Conservation (phyloP, 75 land plant genomes). For the Cunninghamia lanceolata region DNA sequence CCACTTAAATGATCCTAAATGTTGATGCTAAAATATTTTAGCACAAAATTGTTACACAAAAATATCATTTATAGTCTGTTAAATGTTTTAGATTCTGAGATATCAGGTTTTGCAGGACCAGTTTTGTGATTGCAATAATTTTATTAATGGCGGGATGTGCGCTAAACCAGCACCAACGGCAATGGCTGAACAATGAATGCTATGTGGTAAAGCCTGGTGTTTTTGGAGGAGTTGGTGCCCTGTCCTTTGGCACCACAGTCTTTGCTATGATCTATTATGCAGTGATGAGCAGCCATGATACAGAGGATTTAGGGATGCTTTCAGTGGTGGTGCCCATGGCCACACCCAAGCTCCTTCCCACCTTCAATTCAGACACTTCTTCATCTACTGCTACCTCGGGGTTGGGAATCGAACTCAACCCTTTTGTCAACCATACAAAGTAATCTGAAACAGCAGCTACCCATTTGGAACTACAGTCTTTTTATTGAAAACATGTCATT, state of each 20-base stretch:
- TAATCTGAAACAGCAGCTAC: background rate
- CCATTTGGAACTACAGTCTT: no score
- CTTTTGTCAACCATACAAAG: background rate
- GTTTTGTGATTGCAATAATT: conserved; percentile 35
- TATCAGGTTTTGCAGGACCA: conserved; percentile 25
- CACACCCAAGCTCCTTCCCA: background rate
- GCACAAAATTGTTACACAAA: no score
- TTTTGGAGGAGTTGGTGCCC: conserved; percentile 29
- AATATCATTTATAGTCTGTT: no score
- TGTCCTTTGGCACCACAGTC: conserved; percentile 13
- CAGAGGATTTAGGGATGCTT: background rate
- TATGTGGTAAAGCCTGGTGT: conserved; percentile 48
- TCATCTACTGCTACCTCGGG: background rate
- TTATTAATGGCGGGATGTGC: conserved; percentile 37
- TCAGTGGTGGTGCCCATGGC: background rate
- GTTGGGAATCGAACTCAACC: background rate
- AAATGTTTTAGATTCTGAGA: no score
- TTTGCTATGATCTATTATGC: conserved; percentile 16
- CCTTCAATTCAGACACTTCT: background rate
- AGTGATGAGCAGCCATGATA: background rate
- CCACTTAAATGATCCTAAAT: no score
- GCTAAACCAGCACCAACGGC: conserved; percentile 39
- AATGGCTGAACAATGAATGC: conserved; percentile 52
- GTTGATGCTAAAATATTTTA: no score
- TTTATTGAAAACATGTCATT: no score